phyloP scores from a whole-genome alignment of 306 rosid genomes.

The Rosa chinensis region DNA sequence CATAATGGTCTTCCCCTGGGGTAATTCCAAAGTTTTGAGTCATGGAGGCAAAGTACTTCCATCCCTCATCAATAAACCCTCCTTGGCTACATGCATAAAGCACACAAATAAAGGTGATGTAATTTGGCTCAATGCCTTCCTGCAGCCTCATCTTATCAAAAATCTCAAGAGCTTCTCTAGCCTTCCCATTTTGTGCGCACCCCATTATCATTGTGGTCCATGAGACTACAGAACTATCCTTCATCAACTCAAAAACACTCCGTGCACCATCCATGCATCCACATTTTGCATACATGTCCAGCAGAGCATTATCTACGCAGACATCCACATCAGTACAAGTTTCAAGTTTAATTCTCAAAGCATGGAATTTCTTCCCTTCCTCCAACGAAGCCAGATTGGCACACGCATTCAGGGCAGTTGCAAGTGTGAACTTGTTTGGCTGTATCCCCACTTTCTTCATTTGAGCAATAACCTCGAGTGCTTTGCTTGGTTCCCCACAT shows the following conservation, averaged over 20 bases:
- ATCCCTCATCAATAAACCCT: constrained; percentile 53
- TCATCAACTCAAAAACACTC: constrained; percentile 47
- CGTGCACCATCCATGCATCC: constrained; percentile 60
- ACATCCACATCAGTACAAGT: constrained; percentile 47
- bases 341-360: constrained; percentile 65
- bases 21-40: constrained; percentile 46
- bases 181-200: constrained; percentile 62
- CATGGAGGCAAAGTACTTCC: constrained; percentile 65
- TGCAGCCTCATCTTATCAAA: constrained; percentile 61
- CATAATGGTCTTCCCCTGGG: constrained; percentile 75
- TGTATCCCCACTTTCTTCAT: constrained; percentile 48
- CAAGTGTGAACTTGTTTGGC: constrained; percentile 70
- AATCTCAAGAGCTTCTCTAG: constrained; percentile 60
- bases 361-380: constrained; percentile 74
- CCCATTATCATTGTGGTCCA: constrained; percentile 87
- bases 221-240: constrained; percentile 54
- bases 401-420: constrained; percentile 69
- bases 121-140: constrained; percentile 47
- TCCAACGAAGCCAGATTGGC: constrained; percentile 60
- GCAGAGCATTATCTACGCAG: constrained; percentile 75
- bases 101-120: constrained; percentile 67
- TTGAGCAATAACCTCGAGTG: constrained; percentile 44
- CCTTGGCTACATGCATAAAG: constrained; percentile 89
- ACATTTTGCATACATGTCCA: constrained; percentile 87
- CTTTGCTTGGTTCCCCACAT: constrained; percentile 56